Evolutionary conservation across 2,329 filamentous ascomycete species (phyloP).

Genomic region (Dothistroma septosporum): DNA sequence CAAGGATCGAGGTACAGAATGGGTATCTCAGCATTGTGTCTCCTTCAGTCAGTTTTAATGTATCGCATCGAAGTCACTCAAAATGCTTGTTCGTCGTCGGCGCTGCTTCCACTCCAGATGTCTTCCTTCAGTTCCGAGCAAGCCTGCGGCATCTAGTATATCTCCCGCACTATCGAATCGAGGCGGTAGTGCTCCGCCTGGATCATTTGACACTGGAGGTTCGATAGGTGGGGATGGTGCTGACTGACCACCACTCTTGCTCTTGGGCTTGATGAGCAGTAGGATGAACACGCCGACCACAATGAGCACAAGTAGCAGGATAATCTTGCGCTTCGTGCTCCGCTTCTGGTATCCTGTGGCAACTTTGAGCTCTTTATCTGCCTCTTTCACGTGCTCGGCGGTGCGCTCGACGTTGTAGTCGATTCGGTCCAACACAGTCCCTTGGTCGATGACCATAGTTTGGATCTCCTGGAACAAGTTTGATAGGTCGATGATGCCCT

Average conservation of each 20-base stretch:
- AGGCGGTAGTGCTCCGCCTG: conserved; percentile 17
- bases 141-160: neutral
- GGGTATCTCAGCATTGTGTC: neutral
- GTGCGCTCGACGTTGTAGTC: conserved; percentile 93
- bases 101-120: conserved; percentile 25
- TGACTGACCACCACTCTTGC: conserved; percentile 17
- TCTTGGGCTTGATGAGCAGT: conserved; percentile 72
- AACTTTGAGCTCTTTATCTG: conserved; percentile 85
- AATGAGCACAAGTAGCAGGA: conserved; percentile 78
- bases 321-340: conserved; percentile 86
- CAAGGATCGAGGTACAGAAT: neutral
- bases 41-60: neutral
- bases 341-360: conserved; percentile 84
- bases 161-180: conserved; percentile 1
- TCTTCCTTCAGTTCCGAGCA: conserved; percentile 8
- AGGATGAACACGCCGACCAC: conserved; percentile 85
- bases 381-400: conserved; percentile 86
- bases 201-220: conserved; percentile 18
- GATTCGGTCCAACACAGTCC: conserved; percentile 50
- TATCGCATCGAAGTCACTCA: neutral
- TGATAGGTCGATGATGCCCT: conserved; percentile 93
- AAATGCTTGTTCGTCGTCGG: conserved; percentile 12
- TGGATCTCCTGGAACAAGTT: conserved; percentile 97
- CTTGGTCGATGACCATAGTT: conserved; percentile 67
- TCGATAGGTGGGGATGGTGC: conserved; percentile 7